Conservation (phyloP, 2,329 filamentous ascomycete species). For the Fusarium miscanthi region DNA sequence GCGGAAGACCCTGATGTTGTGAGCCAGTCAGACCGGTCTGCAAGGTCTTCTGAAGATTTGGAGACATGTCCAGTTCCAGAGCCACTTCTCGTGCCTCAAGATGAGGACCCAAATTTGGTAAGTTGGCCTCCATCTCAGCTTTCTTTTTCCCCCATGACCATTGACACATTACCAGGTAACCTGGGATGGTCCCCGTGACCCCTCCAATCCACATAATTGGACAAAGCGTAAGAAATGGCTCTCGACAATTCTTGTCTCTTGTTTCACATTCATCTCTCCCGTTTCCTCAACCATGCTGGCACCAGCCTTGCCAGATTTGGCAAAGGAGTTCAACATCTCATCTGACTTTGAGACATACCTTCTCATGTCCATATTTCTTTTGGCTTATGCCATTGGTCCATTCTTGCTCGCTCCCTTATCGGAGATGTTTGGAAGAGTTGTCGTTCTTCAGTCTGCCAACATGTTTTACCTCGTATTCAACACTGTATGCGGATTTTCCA, state of each 20-base stretch:
- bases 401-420: constrained; percentile 63
- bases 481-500: constrained; percentile 61
- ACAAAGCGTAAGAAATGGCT: constrained; percentile 49
- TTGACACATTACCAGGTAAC: constrained; percentile 46
- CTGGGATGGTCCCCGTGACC: constrained; percentile 59
- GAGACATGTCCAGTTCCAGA: constrained; percentile 21
- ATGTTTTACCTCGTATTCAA: constrained; percentile 66
- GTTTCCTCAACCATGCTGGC: constrained; percentile 64
- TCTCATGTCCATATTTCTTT: constrained; percentile 69
- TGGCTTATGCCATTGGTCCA: constrained; percentile 66
- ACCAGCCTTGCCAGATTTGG: constrained; percentile 58
- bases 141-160: rapidly evolving
- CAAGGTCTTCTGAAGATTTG: constrained; percentile 3
- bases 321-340: constrained; percentile 57
- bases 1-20: constrained; percentile 11
- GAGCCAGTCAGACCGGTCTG: neutral
- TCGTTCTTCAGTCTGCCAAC: constrained; percentile 58
- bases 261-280: constrained; percentile 65
- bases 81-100: neutral
- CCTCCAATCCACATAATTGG: constrained; percentile 61
- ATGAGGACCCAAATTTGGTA: constrained; percentile 41
- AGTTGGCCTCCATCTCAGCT: neutral
- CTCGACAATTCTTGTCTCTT: constrained; percentile 51
- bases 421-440: constrained; percentile 62
- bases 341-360: constrained; percentile 59